Evolutionary conservation across 2,329 filamentous ascomycete species (phyloP).

Genomic region (Talaromyces atroroseus): DNA sequence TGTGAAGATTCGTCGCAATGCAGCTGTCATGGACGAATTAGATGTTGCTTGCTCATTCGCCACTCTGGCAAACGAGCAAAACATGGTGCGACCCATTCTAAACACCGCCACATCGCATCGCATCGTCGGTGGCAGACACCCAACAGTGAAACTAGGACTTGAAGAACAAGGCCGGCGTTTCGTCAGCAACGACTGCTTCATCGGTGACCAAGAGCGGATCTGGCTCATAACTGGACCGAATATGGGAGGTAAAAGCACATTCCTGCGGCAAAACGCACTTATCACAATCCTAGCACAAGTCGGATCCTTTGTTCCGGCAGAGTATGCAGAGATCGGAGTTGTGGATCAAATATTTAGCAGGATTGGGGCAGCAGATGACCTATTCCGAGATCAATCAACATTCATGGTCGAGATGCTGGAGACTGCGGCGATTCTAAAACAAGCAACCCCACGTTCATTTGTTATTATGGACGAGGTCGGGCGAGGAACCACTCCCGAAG

Average conservation of each 20-base stretch:
- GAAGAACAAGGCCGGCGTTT: slow-evolving; percentile 74
- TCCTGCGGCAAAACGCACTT: slow-evolving; percentile 88
- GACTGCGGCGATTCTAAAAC: slow-evolving; percentile 80
- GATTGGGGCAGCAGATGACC: slow-evolving; percentile 86
- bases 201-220: slow-evolving; percentile 69
- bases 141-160: slow-evolving; percentile 82
- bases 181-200: slow-evolving; percentile 76
- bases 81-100: slow-evolving; percentile 67
- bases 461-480: slow-evolving; percentile 99
- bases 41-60: slow-evolving; percentile 88
- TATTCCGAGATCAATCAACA: slow-evolving; percentile 92
- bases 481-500: slow-evolving; percentile 85
- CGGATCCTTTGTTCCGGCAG: slow-evolving; percentile 86
- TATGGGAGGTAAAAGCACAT: slow-evolving; percentile 97
- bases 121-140: slow-evolving; percentile 81
- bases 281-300: slow-evolving; percentile 91
- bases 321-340: slow-evolving; percentile 77
- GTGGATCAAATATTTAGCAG: slow-evolving; percentile 96
- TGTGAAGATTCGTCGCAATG: slow-evolving; percentile 80
- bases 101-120: slow-evolving; percentile 62
- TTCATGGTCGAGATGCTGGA: slow-evolving; percentile 99
- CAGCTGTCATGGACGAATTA: slow-evolving; percentile 84
- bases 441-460: slow-evolving; percentile 77
- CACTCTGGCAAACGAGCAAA: slow-evolving; percentile 66
- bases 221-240: slow-evolving; percentile 77